phyloP scores from a whole-genome alignment of 2,329 filamentous ascomycete genomes.

The Trichoderma koningiopsis region DNA sequence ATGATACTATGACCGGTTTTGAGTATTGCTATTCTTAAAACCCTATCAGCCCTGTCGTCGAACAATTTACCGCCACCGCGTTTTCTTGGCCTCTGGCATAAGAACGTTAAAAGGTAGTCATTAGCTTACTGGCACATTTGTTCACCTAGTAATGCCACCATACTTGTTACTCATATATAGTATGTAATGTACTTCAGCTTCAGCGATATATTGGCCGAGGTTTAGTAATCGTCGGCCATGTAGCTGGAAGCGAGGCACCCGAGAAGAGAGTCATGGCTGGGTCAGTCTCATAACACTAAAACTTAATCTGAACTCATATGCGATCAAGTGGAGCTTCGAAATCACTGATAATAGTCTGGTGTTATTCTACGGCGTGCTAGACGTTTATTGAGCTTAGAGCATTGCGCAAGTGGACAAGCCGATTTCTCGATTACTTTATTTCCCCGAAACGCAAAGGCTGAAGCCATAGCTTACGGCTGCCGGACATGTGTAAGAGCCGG shows the following conservation, averaged over 20 bases:
- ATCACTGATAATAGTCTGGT: neutral
- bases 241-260: neutral
- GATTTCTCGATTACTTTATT: slow-evolving; percentile 1
- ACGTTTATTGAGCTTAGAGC: neutral
- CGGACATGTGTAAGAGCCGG: slow-evolving; percentile 3
- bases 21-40: neutral
- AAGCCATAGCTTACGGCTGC: neutral
- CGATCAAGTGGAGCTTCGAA: neutral
- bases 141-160: neutral
- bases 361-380: neutral
- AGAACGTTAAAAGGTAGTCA: neutral
- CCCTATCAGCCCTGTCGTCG: neutral
- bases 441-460: neutral
- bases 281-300: neutral
- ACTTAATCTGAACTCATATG: neutral
- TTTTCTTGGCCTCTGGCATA: neutral
- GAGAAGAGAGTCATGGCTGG: neutral
- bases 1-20: neutral
- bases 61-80: neutral
- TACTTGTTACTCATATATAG: neutral
- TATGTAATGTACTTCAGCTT: neutral
- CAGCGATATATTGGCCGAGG: neutral
- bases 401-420: neutral
- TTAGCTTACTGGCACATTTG: neutral
- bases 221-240: slow-evolving; percentile 1